Base-by-base conservation (phyloP, 2,329 filamentous ascomycete species). In the Fusarium bactridioides region DNA sequence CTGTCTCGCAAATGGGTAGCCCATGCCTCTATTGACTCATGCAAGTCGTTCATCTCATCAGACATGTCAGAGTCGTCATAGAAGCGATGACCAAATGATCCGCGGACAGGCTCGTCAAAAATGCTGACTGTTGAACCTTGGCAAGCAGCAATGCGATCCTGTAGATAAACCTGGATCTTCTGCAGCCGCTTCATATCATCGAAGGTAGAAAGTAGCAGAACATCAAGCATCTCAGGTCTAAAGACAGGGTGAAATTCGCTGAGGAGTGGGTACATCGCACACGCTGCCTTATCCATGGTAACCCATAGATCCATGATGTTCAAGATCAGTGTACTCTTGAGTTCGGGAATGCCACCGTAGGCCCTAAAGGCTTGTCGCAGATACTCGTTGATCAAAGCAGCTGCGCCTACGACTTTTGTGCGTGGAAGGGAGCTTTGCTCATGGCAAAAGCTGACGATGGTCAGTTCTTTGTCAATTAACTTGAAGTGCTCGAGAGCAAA, bases 21-120 rank as follows among this genome's bases (percentile, higher is more conserved):
- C 25, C 53, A 48, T 0, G 58, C 54, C 16, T 78, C 68, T 27
- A 84, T 82, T 1, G 41, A 15, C 4, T 67, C 35, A 10, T 77
- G 74, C 1, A 80, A 47, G 1, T 38, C 33, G 35, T 66, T 54
- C 40, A 79, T 61, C 18, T 56, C 38, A 3, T 35, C 41, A 1
- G 72, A 63, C 6, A 75, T 69, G 7, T 54, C 31, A 2, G 76
- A 78, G 19, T 75, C 70, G 7, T 74, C 72, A 29, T 78, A 79
- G 56, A 73, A 75, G 3, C 76, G 74, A 21, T 79, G 73, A 4
- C 76, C 78, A 48, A 79, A 76, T 33, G 73, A 79, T 10, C 78
- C 78, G 6, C 62, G 62, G 9, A 59, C 53, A 7, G 76, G 76
- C 21, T 78, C 76, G 4, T 72, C 74, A 37, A 75, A 77, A 9